Conservation (phyloP, 805 yeast genomes). For the Sungouiozyma intestinalis region DNA sequence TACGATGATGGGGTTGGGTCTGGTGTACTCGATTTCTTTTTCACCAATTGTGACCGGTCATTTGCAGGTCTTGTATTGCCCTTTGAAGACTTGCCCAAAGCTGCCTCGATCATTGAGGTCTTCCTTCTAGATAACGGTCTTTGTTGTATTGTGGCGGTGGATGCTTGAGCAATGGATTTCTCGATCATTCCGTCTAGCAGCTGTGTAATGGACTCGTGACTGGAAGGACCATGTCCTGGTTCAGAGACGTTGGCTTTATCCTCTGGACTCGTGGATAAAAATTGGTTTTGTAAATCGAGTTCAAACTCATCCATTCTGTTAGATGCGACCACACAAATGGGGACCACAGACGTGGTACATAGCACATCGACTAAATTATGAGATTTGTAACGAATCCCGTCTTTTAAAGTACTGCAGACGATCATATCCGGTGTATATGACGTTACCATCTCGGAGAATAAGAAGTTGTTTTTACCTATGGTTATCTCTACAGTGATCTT, state of each 20-base stretch:
- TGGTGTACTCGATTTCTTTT: background rate
- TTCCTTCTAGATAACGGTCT: background rate
- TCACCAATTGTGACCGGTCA: no score
- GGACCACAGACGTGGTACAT: slow-evolving; percentile 20
- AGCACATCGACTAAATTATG: slow-evolving; percentile 18
- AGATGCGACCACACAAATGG: slow-evolving; percentile 23
- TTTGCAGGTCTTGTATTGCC: background rate
- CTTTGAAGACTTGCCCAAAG: background rate
- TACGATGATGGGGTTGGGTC: background rate
- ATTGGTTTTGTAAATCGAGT: slow-evolving; percentile 6
- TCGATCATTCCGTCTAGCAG: background rate
- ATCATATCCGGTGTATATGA: slow-evolving; percentile 26
- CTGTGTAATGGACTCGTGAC: background rate
- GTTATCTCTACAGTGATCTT: slow-evolving; percentile 28
- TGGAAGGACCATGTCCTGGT: background rate
- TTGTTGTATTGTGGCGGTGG: background rate
- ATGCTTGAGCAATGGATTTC: background rate
- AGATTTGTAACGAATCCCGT: slow-evolving; percentile 19
- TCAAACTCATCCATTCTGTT: slow-evolving; percentile 23
- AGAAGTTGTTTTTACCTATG: slow-evolving; percentile 19
- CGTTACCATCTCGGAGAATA: slow-evolving; percentile 22
- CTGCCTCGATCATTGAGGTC: background rate
- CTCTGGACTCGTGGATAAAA: background rate
- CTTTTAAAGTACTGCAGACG: slow-evolving; percentile 19
- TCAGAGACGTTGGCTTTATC: no score